A percentile compares a stretch with the other conserved stretches of the same genome.
Evolutionary conservation across 805 yeast genomes (phyloP).

Genomic region (Wickerhamiella dianesei): DNA sequence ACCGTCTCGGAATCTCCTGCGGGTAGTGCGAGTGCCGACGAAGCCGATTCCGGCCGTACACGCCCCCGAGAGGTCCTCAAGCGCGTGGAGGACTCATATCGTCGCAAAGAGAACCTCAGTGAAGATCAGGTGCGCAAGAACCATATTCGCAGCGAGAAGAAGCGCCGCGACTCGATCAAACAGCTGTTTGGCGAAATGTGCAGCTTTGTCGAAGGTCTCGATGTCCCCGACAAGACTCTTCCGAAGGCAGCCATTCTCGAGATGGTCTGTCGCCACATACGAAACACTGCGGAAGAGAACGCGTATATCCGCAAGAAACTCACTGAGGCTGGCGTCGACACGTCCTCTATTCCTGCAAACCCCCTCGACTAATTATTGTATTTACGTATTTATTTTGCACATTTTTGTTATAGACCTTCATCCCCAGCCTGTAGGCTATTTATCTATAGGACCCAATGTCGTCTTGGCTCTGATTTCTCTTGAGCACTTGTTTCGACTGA

Average conservation of each 20-base stretch:
- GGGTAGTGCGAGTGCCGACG: not conserved
- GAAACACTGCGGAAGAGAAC: constrained; percentile 19
- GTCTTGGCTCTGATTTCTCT: too few relatives aligned
- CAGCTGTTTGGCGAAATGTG: constrained; percentile 27
- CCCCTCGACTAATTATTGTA: too few relatives aligned
- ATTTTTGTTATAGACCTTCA: too few relatives aligned
- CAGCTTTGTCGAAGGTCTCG: constrained; percentile 24
- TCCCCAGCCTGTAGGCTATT: too few relatives aligned
- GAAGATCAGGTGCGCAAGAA: constrained; percentile 28
- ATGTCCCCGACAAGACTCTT: constrained; percentile 5
- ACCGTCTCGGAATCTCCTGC: not conserved
- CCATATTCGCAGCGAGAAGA: constrained; percentile 29
- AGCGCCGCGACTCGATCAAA: constrained; percentile 29
- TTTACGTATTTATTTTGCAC: constrained; percentile 5
- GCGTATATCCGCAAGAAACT: constrained; percentile 17
- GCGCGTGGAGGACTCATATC: constrained; percentile 1
- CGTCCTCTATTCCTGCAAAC: constrained; percentile 4
- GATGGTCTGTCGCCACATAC: constrained; percentile 19
- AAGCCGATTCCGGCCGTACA: too few relatives aligned
- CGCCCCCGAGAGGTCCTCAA: too few relatives aligned
- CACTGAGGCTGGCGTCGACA: constrained; percentile 13
- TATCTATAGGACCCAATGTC: too few relatives aligned
- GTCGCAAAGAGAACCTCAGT: constrained; percentile 19
- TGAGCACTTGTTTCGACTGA: too few relatives aligned
- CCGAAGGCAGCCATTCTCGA: constrained; percentile 22